Evolutionary conservation across 177 flowering plant species (phyloP), one percentile per base, ranked within the genome.

Genomic region (Vitis hybrid): DNA sequence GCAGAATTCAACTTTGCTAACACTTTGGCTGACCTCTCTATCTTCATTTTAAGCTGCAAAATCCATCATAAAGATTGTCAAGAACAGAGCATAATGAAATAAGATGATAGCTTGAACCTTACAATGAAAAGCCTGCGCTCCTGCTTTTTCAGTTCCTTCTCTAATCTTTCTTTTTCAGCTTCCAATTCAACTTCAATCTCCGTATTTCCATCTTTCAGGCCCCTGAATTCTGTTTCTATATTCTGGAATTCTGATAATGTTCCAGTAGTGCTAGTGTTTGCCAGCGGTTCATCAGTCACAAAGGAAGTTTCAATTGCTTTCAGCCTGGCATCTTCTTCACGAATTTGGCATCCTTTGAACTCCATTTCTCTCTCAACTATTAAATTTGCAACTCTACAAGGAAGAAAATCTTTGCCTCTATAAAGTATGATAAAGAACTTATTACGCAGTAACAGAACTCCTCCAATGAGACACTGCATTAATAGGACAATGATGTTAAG

Each of bases 381-480:
- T 56, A 83, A 44, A 74, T 79, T 76, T 71, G 85, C 94, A 71
- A 87, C 88, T 47, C 70, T 70, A 18, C 74, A 8, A 70, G 97
- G 90, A 65, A 95, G 80, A 71, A 95, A 92, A 79, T 95, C 97
- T 70, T 95, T 92, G 66, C 99, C 99, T 79, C 99, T 83, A 75
- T 84, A 92, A 56, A 92, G 81, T 79, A 92, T 85, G 59, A 95
- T 87, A 19, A 75, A 79, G 77, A 80, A 92, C 79, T 91, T 95
- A 73, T 95, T 91, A 31, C 94, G 92, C 70, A 95, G 76, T 69
- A 95, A 60, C 61, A 95, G 80, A 64, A 87, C 86, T 75, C 97
- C 99, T 62, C 97, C 97, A 18, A 97, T 95, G 65, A 95, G 94
- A 75, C 20, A 52, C 98, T 95, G 97, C 89, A 88, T 54, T 64